These are phyloP conservation scores for Quercus phellos DNA, from an alignment of 331 rosid species.

Conservation along the genomic window DNA sequence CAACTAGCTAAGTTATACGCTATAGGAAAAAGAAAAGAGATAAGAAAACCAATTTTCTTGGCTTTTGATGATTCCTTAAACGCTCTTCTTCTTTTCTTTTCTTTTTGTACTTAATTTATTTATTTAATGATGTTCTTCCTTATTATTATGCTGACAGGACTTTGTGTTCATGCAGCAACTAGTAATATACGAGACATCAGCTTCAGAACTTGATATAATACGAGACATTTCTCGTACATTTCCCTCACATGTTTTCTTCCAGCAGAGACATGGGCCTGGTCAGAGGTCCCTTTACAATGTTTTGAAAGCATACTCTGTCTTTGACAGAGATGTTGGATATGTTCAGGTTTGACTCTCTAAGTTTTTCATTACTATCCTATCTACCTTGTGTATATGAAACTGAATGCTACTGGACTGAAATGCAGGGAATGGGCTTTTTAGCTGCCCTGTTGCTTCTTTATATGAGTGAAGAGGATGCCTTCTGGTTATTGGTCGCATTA, in stretches of 20 bases:
- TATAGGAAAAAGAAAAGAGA: neutral
- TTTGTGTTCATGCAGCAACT: constrained; percentile 66
- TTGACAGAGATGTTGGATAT: constrained; percentile 95
- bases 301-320: constrained; percentile 91
- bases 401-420: constrained; percentile 23
- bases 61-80: constrained; percentile 7
- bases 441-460: constrained; percentile 95
- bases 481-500: constrained; percentile 95
- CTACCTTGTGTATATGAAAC: constrained; percentile 2
- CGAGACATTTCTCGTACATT: constrained; percentile 96
- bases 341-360: constrained; percentile 68
- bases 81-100: neutral
- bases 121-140: neutral
- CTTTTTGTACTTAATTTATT: too few species aligned
- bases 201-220: constrained; percentile 92
- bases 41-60: neutral
- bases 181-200: constrained; percentile 92
- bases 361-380: constrained; percentile 10
- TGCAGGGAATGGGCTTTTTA: constrained; percentile 98
- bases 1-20: neutral
- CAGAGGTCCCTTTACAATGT: constrained; percentile 97
- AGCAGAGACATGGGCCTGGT: constrained; percentile 97
- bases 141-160: constrained; percentile 19
- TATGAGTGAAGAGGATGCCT: constrained; percentile 98
- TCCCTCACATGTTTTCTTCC: constrained; percentile 97